Base-by-base conservation (phyloP, 768 basidiomycete species). In the Leccinum variicolor region DNA sequence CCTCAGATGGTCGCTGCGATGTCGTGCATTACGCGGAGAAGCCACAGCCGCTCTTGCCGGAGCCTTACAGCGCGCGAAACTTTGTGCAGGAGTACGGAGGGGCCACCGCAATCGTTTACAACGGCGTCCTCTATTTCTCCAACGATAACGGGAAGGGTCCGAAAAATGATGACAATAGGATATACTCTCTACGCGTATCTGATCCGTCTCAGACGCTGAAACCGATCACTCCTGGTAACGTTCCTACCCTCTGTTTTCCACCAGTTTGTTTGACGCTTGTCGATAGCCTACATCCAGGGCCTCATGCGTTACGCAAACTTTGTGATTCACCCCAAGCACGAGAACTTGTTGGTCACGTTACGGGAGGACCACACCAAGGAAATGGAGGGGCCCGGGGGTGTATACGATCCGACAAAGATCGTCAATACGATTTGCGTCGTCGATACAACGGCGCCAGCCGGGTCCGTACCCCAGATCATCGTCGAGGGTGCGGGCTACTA, bases 81-180 rank as follows among this genome's bases (percentile, higher is more conserved):
- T 71, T 73, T 8, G 87, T 89, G 0, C 81, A 87, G 31, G 88
- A 88, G 69, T 90, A 89, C 55, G 89, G 89, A 0, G 89, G 89
- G 13, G 81, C 78, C 5, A 71, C 84, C 0, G 83, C 82, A 0
- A 75, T 80, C 6, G 81, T 81, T 2, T 71, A 80, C 59, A 71
- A 74, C 29, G 76, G 75, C 13, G 68, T 75, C 7, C 72, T 81
- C 29, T 84, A 84, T 69, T 90, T 87, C 70, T 85, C 84, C 3
- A 74, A 86, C 67, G 71, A 79, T 33, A 62, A 59, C 5, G 80
- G 33, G 1, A 15, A 51, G 17, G 3, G 43, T 4, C 13, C 41
- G 21, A 21, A 46, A 15, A 34, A 15, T 3, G 49, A 1, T 33
- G 49, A 85, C 68, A 78, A 79, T 2, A 71, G 79, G 7, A 75